Conservation (phyloP, 1,284 basidiomycete genomes). For the Vanrija humicola region DNA sequence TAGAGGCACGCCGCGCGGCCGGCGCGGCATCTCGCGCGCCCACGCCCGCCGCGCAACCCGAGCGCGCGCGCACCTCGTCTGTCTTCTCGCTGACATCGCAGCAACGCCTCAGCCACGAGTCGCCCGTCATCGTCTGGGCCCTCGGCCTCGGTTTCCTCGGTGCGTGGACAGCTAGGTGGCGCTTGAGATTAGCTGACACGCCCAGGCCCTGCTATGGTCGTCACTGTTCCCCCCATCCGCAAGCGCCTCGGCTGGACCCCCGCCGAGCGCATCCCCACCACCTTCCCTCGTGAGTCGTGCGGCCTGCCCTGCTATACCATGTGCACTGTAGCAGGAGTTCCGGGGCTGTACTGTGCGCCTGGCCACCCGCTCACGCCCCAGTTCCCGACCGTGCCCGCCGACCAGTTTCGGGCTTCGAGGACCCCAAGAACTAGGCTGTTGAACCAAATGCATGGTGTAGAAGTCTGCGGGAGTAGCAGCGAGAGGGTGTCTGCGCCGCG, state of each 20-base stretch:
- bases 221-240: constrained; percentile 75
- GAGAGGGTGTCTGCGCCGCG: too few species aligned
- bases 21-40: too few species aligned
- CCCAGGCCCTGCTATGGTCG: constrained; percentile 67
- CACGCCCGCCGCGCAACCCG: too few species aligned
- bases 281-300: constrained; percentile 72
- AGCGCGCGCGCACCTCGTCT: neutral
- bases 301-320: neutral
- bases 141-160: constrained; percentile 61
- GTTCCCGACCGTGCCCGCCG: constrained; percentile 42
- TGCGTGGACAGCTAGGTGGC: constrained; percentile 12
- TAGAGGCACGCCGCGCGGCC: neutral
- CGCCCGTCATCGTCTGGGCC: constrained; percentile 87
- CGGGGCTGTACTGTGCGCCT: too few species aligned
- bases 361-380: constrained; percentile 7
- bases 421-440: constrained; percentile 21
- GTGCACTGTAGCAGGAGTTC: neutral
- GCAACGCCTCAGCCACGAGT: constrained; percentile 84
- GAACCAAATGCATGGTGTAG: neutral
- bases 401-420: constrained; percentile 37
- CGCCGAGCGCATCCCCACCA: constrained; percentile 70
- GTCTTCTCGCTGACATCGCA: constrained; percentile 28
- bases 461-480: too few species aligned
- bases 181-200: neutral
- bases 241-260: constrained; percentile 67